phyloP scores from a whole-genome alignment of 164 flowering plant species.

The Stephania yunnanensis region DNA sequence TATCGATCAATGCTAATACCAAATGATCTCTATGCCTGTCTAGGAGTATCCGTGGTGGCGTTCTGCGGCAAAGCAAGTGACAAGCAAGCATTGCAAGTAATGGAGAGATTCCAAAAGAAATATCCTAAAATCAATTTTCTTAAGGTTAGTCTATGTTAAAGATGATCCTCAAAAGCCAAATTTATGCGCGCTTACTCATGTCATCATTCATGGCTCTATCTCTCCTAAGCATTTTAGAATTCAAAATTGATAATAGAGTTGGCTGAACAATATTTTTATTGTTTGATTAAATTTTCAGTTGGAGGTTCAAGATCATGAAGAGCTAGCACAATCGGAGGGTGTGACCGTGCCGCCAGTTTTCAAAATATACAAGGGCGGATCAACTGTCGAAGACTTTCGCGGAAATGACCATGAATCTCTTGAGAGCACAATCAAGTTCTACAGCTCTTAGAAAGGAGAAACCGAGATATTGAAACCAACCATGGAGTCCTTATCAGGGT shows the following conservation, averaged over 20 bases:
- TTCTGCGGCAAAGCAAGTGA: slow-evolving; percentile 43
- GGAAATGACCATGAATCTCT: slow-evolving; percentile 28
- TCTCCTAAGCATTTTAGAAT: not conserved
- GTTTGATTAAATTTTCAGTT: slow-evolving; percentile 19
- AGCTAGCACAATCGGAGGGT: slow-evolving; percentile 29
- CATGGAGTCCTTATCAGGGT: not conserved
- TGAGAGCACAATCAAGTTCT: slow-evolving; percentile 35
- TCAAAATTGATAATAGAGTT: not conserved
- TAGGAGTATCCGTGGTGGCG: slow-evolving; percentile 61
- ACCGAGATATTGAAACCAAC: slow-evolving; percentile 5
- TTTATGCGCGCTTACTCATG: not conserved
- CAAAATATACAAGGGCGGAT: slow-evolving; percentile 39
- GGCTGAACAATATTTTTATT: not conserved
- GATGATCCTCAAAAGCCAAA: not conserved
- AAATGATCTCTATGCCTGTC: not conserved
- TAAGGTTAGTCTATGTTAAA: slow-evolving; percentile 18
- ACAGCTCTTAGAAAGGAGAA: slow-evolving; percentile 17
- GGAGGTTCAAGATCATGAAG: slow-evolving; percentile 33
- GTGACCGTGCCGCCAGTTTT: slow-evolving; percentile 30
- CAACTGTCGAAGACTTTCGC: slow-evolving; percentile 29
- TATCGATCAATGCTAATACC: not conserved
- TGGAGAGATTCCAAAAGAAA: slow-evolving; percentile 46
- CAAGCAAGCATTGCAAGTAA: slow-evolving; percentile 30
- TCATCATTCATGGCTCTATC: not conserved
- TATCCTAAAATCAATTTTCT: slow-evolving; percentile 51